These are phyloP conservation scores for Fusarium albidum DNA, from an alignment of 2,329 filamentous ascomycete genomes.

Conservation along the genomic window DNA sequence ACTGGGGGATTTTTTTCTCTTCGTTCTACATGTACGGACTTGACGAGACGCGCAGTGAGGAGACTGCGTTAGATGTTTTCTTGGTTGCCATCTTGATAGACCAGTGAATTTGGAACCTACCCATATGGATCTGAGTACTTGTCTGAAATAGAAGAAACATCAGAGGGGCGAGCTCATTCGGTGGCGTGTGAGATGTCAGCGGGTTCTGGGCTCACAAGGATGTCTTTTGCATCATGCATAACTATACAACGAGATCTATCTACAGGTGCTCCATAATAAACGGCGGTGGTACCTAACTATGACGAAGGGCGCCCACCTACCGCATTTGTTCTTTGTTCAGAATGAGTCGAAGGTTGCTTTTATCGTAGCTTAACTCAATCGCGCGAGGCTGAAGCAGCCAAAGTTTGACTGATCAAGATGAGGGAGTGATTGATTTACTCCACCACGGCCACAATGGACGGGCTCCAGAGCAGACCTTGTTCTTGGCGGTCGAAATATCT, in stretches of 20 bases:
- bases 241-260: too few relatives aligned
- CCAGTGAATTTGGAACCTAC: constrained; percentile 8
- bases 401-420: neutral
- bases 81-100: constrained; percentile 19
- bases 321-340: constrained; percentile 26
- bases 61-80: constrained; percentile 4
- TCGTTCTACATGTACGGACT: constrained; percentile 29
- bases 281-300: neutral
- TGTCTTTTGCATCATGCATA: too few relatives aligned
- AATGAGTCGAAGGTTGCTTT: constrained; percentile 34
- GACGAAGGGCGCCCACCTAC: constrained; percentile 10
- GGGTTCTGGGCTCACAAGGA: too few relatives aligned
- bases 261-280: too few relatives aligned
- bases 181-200: too few relatives aligned
- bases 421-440: neutral
- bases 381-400: constrained; percentile 4
- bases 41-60: constrained; percentile 12
- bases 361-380: too few relatives aligned
- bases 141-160: too few relatives aligned
- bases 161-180: too few relatives aligned
- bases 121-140: neutral
- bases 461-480: neutral
- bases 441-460: constrained; percentile 4
- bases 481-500: too few relatives aligned
- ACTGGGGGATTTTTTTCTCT: constrained; percentile 16